A percentile compares a stretch with the other conserved stretches of the same genome.
Evolutionary conservation across 2,329 filamentous ascomycete species (phyloP).

Genomic region (Ascochyta lentis): DNA sequence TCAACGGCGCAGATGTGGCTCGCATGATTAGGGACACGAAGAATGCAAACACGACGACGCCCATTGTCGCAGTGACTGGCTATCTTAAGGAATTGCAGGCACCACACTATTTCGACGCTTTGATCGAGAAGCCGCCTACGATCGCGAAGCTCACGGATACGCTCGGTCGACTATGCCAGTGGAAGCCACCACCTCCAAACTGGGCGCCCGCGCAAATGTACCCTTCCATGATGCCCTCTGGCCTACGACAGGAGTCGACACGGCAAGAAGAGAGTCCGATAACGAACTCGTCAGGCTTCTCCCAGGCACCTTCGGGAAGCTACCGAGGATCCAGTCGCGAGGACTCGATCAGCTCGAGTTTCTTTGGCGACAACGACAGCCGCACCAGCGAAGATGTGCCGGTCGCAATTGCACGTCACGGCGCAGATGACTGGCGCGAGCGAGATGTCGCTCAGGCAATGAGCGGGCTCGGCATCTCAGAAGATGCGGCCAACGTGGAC

Average conservation of each 20-base stretch:
- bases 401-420: conserved; percentile 75
- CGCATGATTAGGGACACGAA: conserved; percentile 98
- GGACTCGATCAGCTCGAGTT: conserved; percentile 86
- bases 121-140: conserved; percentile 97
- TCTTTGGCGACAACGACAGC: conserved; percentile 86
- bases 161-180: conserved; percentile 85
- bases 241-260: conserved; percentile 69
- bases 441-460: conserved; percentile 55
- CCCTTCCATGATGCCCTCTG: conserved; percentile 61
- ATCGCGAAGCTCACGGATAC: conserved; percentile 89
- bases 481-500: conserved; percentile 60
- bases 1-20: conserved; percentile 93
- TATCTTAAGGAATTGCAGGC: conserved; percentile 97
- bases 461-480: conserved; percentile 78
- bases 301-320: conserved; percentile 73
- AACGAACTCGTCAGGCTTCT: conserved; percentile 78
- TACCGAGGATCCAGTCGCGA: conserved; percentile 82
- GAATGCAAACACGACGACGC: conserved; percentile 91
- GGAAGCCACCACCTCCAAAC: conserved; percentile 79
- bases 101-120: conserved; percentile 91
- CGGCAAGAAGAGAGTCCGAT: conserved; percentile 79
- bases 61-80: conserved; percentile 94
- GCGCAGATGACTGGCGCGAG: conserved; percentile 79
- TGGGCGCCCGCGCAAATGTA: conserved; percentile 52
- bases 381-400: conserved; percentile 76